These are phyloP conservation scores for Nicotiana tomentosiformis DNA, from an alignment of 257 asterid species.

Conservation along the genomic window DNA sequence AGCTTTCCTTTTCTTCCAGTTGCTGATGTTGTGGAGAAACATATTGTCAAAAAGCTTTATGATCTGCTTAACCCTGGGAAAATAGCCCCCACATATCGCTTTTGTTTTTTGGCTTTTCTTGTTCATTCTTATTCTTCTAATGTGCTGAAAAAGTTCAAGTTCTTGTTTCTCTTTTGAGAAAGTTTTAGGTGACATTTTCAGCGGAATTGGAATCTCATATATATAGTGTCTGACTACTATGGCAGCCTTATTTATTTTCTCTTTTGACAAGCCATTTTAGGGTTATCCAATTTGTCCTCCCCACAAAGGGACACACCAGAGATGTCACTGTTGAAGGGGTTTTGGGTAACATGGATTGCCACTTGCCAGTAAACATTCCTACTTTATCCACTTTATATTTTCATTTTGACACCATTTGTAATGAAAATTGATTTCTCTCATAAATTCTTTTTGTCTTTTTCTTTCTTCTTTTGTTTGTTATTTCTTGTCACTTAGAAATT, in stretches of 20 bases:
- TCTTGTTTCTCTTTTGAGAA: neutral
- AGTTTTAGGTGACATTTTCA: neutral
- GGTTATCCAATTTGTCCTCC: slow-evolving; percentile 24
- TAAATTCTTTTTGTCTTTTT: neutral
- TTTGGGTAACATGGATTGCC: slow-evolving; percentile 1
- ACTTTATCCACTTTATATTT: neutral
- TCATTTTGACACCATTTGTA: neutral
- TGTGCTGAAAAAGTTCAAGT: neutral
- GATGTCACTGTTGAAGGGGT: slow-evolving; percentile 14
- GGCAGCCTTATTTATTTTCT: slow-evolving; percentile 4
- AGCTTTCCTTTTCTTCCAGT: slow-evolving; percentile 6
- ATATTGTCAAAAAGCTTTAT: slow-evolving; percentile 7
- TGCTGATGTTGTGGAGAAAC: slow-evolving; percentile 19
- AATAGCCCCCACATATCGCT: neutral
- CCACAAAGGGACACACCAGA: slow-evolving; percentile 19
- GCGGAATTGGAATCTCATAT: neutral
- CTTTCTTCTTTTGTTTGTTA: neutral
- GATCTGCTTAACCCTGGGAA: slow-evolving; percentile 7
- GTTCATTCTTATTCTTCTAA: slow-evolving; percentile 22
- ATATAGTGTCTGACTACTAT: slow-evolving; percentile 4
- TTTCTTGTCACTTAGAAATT: neutral
- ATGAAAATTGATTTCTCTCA: neutral
- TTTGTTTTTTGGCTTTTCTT: slow-evolving; percentile 5
- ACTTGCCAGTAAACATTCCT: neutral
- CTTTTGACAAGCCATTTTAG: slow-evolving; percentile 13